Base-by-base conservation (phyloP, 139 green algal species). In the Tetradesmus obliquus region DNA sequence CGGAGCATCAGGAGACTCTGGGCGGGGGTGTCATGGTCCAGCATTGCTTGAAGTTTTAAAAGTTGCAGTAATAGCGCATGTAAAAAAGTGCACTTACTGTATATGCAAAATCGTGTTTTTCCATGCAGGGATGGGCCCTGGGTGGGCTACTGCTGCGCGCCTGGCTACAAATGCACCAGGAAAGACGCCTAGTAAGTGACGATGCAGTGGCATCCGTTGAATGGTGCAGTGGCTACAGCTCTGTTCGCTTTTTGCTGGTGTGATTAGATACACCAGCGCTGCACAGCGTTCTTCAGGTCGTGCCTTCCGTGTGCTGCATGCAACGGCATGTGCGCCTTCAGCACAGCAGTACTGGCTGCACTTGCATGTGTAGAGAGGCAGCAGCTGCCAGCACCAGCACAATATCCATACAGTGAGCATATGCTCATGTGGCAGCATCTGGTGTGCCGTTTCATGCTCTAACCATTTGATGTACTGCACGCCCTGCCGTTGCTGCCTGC, bases 141-240 rank as follows among this genome's bases (percentile, higher is more conserved):
- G 83, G 8, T 51, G 22, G 83, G 83, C 19, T 74, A 72, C 13
- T 88, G 83, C 83, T 88, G 83, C 55, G 51, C 55, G 9, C 15
- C 19, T 22, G 83, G 83, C 51, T 88, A 54, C 83, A 88, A 88
- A 20, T 88, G 83, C 83, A 88, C 55, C 12, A 22, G 19, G 12
- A 71, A 22, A 17, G 83, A 88, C 74, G 55, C 20, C 8, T 88
- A 88, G 83, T 88, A 72, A 88, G 83, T 88, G 83, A 10, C 7
- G 55, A 22, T 7, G 12, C 10, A 20, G 79, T 57, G 24, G 74
- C 19, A 51, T 20, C 74, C 12, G 32, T 1, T 53, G 32, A 12
- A 53, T 82, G 74, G 17, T 82, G 17, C 74, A n/a, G 74, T 20
- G 19, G 22, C 74, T n/a, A 8, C 74, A 51, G n/a, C 13, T 51